Evolutionary conservation across 2,329 filamentous ascomycete genomes (phyloP), one percentile per base, ranked within the genome.

Genomic region (Colletotrichum noveboracense): DNA sequence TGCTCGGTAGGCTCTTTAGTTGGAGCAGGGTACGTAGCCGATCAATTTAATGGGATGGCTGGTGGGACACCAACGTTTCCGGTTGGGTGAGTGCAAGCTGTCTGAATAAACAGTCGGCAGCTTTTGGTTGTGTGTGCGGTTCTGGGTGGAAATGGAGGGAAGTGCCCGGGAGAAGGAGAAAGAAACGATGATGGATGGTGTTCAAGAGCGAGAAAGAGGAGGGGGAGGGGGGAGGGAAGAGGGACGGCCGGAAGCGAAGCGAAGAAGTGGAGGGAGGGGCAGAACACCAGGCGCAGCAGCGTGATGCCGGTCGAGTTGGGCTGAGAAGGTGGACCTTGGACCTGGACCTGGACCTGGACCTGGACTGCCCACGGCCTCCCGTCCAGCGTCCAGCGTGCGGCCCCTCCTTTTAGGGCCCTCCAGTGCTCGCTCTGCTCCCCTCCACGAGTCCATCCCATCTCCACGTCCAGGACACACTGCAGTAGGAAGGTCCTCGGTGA

Each of bases 1-100:
- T 28, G 26, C 36, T 18, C 2, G 13, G 43, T 38, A 52, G 38
- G 26, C n/a, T 52, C 48, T 52, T 14, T 34, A 30, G 12, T 30
- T 14, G 43, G 43, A 24, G 34, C 18, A 60, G 8, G 18, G 69
- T 21, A 28, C 16, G 73, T 66, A 62, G 26, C 16, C 24, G 28
- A 73, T 28, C 64, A 26, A 32, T 74, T 68, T 72, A 73, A 58
- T 58, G 32, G 34, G 43, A 75, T 52, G 73, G 74, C 65, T 76
- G 70, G 74, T 74, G 70, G 70, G 48, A 18, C 64, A 65, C 58
- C 34, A 30, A 28, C 6, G 64, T 21, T 30, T 68, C 24, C 61
- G 73, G 73, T 75, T 67, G 73, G 73, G 38, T 24, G 32, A 52
- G 13, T 38, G 32, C 21, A 26, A 32, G 24, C 32, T 72, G 62